Conservation (phyloP, 2,329 filamentous ascomycete species). For the Allantophomopsis cytisporea region DNA sequence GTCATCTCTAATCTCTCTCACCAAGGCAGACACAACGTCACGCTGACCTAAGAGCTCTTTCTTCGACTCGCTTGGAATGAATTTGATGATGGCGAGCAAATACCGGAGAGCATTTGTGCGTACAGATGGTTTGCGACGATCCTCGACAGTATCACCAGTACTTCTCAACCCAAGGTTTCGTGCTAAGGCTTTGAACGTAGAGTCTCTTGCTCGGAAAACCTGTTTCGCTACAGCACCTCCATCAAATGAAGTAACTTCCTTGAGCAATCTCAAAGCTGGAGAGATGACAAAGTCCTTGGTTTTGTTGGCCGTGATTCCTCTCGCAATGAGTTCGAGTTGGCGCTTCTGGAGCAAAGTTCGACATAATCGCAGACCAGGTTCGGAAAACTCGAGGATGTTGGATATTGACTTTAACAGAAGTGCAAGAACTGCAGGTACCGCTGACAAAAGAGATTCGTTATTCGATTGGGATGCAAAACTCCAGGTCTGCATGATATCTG, state of each 20-base stretch:
- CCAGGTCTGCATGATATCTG: constrained; percentile 81
- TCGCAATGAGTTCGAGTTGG: constrained; percentile 68
- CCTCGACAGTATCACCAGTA: constrained; percentile 43
- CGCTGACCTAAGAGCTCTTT: constrained; percentile 69
- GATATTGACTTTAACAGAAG: constrained; percentile 72
- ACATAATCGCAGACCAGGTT: constrained; percentile 66
- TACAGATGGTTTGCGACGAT: constrained; percentile 60
- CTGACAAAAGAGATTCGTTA: constrained; percentile 69
- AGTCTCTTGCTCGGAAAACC: constrained; percentile 65
- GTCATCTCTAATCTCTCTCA: constrained; percentile 67
- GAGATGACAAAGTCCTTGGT: constrained; percentile 81
- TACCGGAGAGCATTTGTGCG: constrained; percentile 75
- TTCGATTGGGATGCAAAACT: constrained; percentile 67
- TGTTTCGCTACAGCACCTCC: constrained; percentile 67
- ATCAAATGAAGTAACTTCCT: constrained; percentile 76
- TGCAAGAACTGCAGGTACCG: constrained; percentile 68
- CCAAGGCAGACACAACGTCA: constrained; percentile 53
- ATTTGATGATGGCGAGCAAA: constrained; percentile 64
- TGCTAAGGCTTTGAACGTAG: constrained; percentile 67
- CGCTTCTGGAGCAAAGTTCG: constrained; percentile 69
- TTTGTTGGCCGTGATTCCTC: constrained; percentile 67
- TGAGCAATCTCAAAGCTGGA: constrained; percentile 72
- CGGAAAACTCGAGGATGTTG: constrained; percentile 56
- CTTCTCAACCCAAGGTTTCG: constrained; percentile 66
- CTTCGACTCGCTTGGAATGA: constrained; percentile 65